phyloP scores from a whole-genome alignment of 1,284 basidiomycete genomes.

The Apiotrichum gracile region DNA sequence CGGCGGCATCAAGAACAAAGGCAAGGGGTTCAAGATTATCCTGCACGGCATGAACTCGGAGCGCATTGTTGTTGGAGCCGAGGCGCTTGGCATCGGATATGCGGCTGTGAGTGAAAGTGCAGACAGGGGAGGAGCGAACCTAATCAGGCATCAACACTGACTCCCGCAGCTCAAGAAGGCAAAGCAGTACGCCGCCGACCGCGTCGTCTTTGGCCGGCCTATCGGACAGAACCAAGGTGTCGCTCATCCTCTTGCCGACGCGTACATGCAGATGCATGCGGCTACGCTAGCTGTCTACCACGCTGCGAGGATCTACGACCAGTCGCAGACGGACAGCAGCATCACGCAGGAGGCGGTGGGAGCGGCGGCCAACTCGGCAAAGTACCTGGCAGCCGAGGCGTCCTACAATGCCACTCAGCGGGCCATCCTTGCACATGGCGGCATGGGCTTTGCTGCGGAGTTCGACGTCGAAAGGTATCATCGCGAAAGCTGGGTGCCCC shows the following conservation, averaged over 20 bases:
- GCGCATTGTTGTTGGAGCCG: conserved; percentile 46
- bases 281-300: conserved; percentile 12
- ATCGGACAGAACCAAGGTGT: conserved; percentile 19
- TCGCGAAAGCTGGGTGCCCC: conserved; percentile 16
- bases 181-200: conserved; percentile 10
- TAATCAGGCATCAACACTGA: neutral
- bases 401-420: conserved; percentile 14
- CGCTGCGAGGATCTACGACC: conserved; percentile 17
- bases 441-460: conserved; percentile 17
- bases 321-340: conserved; percentile 5
- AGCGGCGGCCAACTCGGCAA: conserved; percentile 13
- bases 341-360: conserved; percentile 11
- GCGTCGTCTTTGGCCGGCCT: conserved; percentile 17
- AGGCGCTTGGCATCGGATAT: conserved; percentile 43
- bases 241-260: conserved; percentile 20
- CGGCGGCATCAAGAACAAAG: conserved; percentile 23
- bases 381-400: conserved; percentile 16
- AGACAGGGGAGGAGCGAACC: neutral
- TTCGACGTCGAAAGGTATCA: conserved; percentile 17
- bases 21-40: conserved; percentile 45
- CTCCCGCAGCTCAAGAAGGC: conserved; percentile 6
- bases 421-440: conserved; percentile 15
- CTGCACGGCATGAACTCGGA: conserved; percentile 46
- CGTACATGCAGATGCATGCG: conserved; percentile 18
- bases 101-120: conserved; percentile 7